Percentiles rank a stretch among this genome's conserved stretches.
Conservation (phyloP, 2,329 filamentous ascomycete genomes). For the Fusarium nurragi region DNA sequence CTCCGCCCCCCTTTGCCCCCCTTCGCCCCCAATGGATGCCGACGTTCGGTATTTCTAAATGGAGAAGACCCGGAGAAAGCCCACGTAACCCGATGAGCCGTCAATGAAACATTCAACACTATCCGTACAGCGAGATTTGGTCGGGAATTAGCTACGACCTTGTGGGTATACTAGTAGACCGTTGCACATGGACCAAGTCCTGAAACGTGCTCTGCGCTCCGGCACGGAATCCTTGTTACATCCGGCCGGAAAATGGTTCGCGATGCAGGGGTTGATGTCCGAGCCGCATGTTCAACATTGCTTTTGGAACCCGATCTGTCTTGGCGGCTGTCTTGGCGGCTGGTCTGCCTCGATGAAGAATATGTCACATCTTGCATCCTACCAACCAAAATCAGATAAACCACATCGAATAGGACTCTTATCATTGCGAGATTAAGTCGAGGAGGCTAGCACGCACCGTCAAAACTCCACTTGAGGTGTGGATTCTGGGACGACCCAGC, state of each 20-base stretch:
- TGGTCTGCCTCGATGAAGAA: background rate
- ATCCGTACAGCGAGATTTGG: background rate
- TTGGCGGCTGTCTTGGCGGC: slow-evolving; percentile 3
- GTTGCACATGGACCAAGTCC: background rate
- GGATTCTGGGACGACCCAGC: background rate
- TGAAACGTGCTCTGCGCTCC: slow-evolving; percentile 14
- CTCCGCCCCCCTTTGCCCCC: no score
- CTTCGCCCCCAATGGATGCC: background rate
- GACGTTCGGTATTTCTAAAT: background rate
- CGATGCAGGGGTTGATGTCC: slow-evolving; percentile 4
- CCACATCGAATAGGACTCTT: no score
- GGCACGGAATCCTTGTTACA: background rate
- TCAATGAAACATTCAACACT: slow-evolving; percentile 5
- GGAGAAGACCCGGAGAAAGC: accelerated
- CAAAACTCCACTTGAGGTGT: no score
- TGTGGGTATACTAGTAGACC: background rate
- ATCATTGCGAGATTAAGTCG: no score
- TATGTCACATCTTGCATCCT: background rate
- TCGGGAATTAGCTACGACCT: background rate
- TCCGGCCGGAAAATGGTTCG: background rate
- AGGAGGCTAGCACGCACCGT: no score
- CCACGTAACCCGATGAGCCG: no score
- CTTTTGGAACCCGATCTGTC: no score
- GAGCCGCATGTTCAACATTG: background rate
- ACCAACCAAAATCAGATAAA: no score